Evolutionary conservation across 2,329 filamentous ascomycete species (phyloP).

Genomic region (Fusarium subtropicale): DNA sequence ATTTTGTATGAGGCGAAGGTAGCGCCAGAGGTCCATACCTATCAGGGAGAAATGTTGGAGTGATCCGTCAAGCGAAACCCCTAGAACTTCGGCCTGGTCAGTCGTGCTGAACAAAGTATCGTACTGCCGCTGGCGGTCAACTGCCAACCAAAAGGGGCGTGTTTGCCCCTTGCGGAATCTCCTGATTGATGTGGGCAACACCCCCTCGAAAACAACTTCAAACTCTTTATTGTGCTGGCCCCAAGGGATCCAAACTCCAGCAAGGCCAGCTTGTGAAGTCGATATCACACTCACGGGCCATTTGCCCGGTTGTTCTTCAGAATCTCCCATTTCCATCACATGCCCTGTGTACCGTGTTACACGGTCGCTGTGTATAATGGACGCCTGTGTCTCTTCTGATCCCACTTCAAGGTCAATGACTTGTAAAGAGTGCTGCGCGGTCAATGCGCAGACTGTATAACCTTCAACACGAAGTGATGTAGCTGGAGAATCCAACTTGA

Average conservation of each 20-base stretch:
- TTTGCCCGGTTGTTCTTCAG: conserved; percentile 41
- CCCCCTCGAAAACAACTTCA: conserved; percentile 65
- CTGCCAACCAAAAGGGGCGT: conserved; percentile 63
- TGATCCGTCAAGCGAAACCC: conserved; percentile 75
- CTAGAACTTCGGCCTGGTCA: conserved; percentile 67
- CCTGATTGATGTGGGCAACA: conserved; percentile 67
- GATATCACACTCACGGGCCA: conserved; percentile 61
- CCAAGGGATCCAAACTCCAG: conserved; percentile 64
- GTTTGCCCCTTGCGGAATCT: conserved; percentile 65
- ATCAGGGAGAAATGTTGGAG: conserved; percentile 77
- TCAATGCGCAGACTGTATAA: conserved; percentile 64
- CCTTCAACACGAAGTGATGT: conserved; percentile 61
- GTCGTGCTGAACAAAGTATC: conserved; percentile 57
- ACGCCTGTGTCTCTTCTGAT: conserved; percentile 52
- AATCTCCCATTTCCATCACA: conserved; percentile 59
- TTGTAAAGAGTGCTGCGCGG: conserved; percentile 65
- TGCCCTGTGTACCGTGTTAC: conserved; percentile 58
- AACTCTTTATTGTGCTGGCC: conserved; percentile 56
- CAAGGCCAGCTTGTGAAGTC: conserved; percentile 60
- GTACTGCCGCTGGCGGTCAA: conserved; percentile 53
- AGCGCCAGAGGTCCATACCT: conserved; percentile 68
- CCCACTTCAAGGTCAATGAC: conserved; percentile 62
- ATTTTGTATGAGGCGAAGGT: conserved; percentile 80
- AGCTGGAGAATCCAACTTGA: conserved; percentile 65
- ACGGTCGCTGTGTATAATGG: conserved; percentile 59